Conservation (phyloP, 768 basidiomycete species). For the Filobasidium wieringae region DNA sequence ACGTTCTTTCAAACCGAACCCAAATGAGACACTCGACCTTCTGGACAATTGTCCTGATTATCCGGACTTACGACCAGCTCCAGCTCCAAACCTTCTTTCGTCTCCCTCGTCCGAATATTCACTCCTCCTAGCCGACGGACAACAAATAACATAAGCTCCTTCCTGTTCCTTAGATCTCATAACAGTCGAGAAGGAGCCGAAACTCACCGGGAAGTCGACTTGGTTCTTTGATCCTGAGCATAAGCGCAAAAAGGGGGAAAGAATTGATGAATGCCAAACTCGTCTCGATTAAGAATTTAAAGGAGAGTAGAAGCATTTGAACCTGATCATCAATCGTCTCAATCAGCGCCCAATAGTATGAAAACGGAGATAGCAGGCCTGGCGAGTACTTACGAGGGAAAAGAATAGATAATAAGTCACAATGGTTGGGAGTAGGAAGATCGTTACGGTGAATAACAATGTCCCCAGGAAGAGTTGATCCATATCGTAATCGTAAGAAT, state of each 20-base stretch:
- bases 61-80: not conserved
- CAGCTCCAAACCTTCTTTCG: not conserved
- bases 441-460: constrained; percentile 37
- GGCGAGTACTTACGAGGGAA: constrained; percentile 50
- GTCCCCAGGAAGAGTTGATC: constrained; percentile 95
- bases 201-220: constrained; percentile 61
- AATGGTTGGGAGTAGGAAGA: constrained; percentile 52
- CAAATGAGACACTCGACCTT: not conserved
- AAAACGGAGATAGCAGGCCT: not conserved
- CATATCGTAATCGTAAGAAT: constrained; percentile 79
- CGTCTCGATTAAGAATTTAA: constrained; percentile 55
- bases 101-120: not conserved
- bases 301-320: constrained; percentile 47
- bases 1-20: not conserved
- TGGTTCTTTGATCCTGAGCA: constrained; percentile 73
- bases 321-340: constrained; percentile 39
- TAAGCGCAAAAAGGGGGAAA: constrained; percentile 79
- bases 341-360: not conserved
- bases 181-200: too few relatives aligned
- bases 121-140: not conserved
- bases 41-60: not conserved
- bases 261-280: constrained; percentile 72
- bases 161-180: not conserved
- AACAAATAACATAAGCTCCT: not conserved
- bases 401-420: constrained; percentile 76